Conservation (phyloP, 345 rosid genomes). For the Arabis alpina region DNA sequence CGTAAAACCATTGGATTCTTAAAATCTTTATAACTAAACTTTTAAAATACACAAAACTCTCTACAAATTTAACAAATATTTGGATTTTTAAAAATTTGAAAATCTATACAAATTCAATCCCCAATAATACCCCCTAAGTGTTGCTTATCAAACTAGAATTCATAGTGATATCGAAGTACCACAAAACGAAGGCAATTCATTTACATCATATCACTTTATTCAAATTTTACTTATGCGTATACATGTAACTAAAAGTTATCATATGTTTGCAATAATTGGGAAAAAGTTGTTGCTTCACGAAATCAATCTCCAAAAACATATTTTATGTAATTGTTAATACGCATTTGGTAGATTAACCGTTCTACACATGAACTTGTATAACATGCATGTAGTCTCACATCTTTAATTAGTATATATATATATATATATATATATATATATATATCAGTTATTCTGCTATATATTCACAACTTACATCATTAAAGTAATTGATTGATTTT, state of each 20-base stretch:
- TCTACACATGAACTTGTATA: not conserved
- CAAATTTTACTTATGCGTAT: constrained; percentile 23
- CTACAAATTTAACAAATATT: too few species aligned
- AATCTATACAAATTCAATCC: too few species aligned
- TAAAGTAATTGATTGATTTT: not conserved
- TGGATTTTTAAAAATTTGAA: too few species aligned
- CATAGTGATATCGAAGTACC: not conserved
- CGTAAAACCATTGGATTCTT: too few species aligned
- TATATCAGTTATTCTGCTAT: not conserved
- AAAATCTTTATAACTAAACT: too few species aligned
- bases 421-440: too few species aligned
- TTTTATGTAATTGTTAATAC: not conserved
- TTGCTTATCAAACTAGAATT: constrained; percentile 4
- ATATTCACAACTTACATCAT: not conserved
- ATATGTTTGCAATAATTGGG: constrained; percentile 14
- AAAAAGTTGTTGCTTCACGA: constrained; percentile 39
- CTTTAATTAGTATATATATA: not conserved
- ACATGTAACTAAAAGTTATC: constrained; percentile 11
- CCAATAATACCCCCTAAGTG: too few species aligned
- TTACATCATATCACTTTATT: constrained; percentile 10
- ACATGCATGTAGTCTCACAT: constrained; percentile 6
- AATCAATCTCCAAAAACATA: not conserved
- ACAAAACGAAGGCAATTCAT: constrained; percentile 23
- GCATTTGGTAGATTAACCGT: constrained; percentile 17
- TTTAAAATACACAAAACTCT: too few species aligned